phyloP scores from a whole-genome alignment of 1,139 yeast genomes.

The Saccharomycopsis hybrid region DNA sequence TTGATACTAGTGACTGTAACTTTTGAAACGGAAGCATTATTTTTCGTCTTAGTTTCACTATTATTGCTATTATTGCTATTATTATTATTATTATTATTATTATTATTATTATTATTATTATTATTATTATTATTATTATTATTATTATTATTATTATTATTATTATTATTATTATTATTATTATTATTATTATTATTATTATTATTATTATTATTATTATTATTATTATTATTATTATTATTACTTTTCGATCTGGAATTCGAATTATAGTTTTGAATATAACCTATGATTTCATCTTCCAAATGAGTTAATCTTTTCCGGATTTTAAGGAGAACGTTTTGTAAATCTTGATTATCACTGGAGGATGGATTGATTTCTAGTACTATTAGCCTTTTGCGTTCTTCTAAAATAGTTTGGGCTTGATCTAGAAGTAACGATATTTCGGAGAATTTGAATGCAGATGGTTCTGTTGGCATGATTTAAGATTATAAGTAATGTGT shows the following conservation, averaged over 20 bases:
- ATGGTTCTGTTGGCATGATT: too few species aligned
- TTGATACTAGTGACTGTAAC: background rate
- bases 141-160: background rate
- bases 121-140: too few species aligned
- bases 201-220: too few species aligned
- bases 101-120: background rate
- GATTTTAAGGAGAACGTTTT: slow-evolving; percentile 6
- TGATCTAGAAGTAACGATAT: slow-evolving; percentile 13
- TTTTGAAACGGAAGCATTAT: background rate
- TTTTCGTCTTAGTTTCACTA: too few species aligned
- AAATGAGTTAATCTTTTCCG: slow-evolving; percentile 14
- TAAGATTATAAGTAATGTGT: too few species aligned
- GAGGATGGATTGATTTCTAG: slow-evolving; percentile 13
- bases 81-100: background rate
- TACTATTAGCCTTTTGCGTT: slow-evolving; percentile 14
- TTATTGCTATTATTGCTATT: too few species aligned
- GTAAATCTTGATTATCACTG: slow-evolving; percentile 15
- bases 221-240: too few species aligned
- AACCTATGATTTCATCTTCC: slow-evolving; percentile 15
- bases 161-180: background rate
- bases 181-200: too few species aligned
- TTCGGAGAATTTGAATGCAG: slow-evolving; percentile 8
- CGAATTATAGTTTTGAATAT: slow-evolving; percentile 3
- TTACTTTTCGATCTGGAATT: background rate
- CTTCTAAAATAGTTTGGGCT: slow-evolving; percentile 16